phyloP scores from a whole-genome alignment of 768 basidiomycete genomes.

The Leccinum subgranulosum region DNA sequence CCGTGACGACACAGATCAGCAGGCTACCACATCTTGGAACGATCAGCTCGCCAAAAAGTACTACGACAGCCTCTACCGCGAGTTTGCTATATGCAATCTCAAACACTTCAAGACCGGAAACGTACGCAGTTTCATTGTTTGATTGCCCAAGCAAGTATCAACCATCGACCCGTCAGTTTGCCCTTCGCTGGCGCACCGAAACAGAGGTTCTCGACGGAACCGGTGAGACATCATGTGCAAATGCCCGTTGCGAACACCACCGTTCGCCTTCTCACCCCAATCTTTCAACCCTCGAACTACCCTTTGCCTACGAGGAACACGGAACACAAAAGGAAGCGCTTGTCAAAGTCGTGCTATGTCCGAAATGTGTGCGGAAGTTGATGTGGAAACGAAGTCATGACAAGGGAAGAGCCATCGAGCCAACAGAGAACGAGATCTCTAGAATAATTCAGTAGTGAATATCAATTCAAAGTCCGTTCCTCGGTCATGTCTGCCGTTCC shows the following conservation, averaged over 20 bases:
- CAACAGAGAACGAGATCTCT: neutral
- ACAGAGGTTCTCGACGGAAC: conserved; percentile 81
- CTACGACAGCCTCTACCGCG: conserved; percentile 83
- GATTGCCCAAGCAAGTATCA: neutral
- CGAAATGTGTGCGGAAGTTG: conserved; percentile 75
- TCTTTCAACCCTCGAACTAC: conserved; percentile 81
- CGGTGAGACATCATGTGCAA: conserved; percentile 87
- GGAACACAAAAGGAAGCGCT: conserved; percentile 74
- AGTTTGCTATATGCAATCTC: conserved; percentile 88
- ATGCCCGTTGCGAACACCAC: conserved; percentile 79
- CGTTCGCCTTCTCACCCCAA: conserved; percentile 29
- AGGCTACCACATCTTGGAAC: conserved; percentile 56
- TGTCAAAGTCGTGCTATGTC: conserved; percentile 89
- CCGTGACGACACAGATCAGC: conserved; percentile 49
- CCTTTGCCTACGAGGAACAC: conserved; percentile 83
- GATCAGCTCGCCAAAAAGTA: conserved; percentile 86
- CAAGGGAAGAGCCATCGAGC: conserved; percentile 31
- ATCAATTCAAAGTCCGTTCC: conserved; percentile 24
- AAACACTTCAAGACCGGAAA: conserved; percentile 95
- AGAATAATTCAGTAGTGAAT: neutral
- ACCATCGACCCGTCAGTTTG: conserved; percentile 50
- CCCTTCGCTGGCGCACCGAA: conserved; percentile 93
- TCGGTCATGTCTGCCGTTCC: conserved; percentile 24
- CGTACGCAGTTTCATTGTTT: conserved; percentile 41
- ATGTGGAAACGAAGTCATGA: conserved; percentile 80